Conservation (phyloP, 495 filamentous ascomycete species). For the Penicillium silybi region DNA sequence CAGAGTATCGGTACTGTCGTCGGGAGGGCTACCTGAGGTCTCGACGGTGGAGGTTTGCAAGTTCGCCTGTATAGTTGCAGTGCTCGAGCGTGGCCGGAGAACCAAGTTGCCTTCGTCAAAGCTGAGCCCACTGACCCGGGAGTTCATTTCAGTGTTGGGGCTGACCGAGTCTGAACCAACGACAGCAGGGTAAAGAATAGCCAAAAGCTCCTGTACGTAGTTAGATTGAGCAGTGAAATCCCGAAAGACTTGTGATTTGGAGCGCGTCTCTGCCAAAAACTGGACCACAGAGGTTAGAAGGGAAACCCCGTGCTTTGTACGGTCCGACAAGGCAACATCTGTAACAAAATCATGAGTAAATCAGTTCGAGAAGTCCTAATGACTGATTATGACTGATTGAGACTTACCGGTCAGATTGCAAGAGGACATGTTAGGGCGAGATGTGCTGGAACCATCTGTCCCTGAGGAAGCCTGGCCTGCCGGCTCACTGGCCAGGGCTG, state of each 20-base stretch:
- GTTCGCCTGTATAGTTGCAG: conserved; percentile 47
- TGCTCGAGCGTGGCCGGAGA: conserved; percentile 63
- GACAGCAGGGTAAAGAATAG: conserved; percentile 76
- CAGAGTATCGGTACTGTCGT: conserved; percentile 51
- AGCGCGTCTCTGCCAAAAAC: conserved; percentile 74
- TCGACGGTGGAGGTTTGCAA: conserved; percentile 66
- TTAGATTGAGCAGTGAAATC: conserved; percentile 74
- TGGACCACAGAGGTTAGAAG: conserved; percentile 70
- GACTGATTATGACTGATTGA: not conserved
- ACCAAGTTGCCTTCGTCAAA: conserved; percentile 85
- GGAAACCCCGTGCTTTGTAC: conserved; percentile 15
- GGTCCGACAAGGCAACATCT: conserved; percentile 13
- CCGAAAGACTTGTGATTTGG: conserved; percentile 66
- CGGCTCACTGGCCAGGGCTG: conserved; percentile 9
- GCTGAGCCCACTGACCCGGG: conserved; percentile 69
- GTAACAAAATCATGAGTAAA: not conserved
- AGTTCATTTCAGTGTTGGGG: conserved; percentile 77
- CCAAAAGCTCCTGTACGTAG: conserved; percentile 74
- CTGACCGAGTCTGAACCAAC: conserved; percentile 78
- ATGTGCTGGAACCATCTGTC: not conserved
- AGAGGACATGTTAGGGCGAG: conserved; percentile 19
- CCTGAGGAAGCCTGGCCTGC: not conserved
- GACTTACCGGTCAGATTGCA: conserved; percentile 18
- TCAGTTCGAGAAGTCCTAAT: not conserved
- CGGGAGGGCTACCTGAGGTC: conserved; percentile 40